Base-by-base conservation (phyloP, 2,329 filamentous ascomycete species). In the Hypomyces rosellus region DNA sequence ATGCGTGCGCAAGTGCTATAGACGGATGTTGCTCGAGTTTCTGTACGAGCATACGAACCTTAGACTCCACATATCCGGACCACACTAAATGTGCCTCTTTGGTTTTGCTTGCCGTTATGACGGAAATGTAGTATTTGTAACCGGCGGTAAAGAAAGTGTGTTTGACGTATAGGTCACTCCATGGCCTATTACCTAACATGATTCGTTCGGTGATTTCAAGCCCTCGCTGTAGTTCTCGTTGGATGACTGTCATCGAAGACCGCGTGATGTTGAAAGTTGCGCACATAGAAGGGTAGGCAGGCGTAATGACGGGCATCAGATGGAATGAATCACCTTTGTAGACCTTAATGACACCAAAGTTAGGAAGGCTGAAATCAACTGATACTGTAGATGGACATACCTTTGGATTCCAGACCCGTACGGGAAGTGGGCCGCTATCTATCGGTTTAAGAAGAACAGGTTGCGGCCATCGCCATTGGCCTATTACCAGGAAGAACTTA, bases 251-350 rank as follows among this genome's bases (percentile, higher is more conserved):
- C 73, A 90, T 89, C 2, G 90, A 95, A 1, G 92, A 97, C 57
- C 81, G 76, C 3, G 88, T 91, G 54, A 99, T 85, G 62, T 96
- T 97, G 73, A 95, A 93, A 0, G 93, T 97, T 2, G 93, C 86
- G 67, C 93, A 97, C 91, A 96, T 97, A 45, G 90, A 95, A 3
- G 93, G 93, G 65, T 96, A 97, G 1, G 93, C 91, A 1, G 93
- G 93, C 1, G 93, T 99, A 63, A 99, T 97, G 68, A 99, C 89
- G 25, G 93, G 93, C 93, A 99, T 99, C 47, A 96, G 74, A 68
- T 97, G 92, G 58, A 83, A 88, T 40, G 81, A 81, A 67, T 97
- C 93, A 49, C 82, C 80, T 54, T 83, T 82, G 66, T 95, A 95
- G 30, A 90, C 74, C 78, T 88, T 54, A 45, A 30, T 33, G 50